phyloP scores from a whole-genome alignment of 768 basidiomycete species.

The Lactarius vividus region DNA sequence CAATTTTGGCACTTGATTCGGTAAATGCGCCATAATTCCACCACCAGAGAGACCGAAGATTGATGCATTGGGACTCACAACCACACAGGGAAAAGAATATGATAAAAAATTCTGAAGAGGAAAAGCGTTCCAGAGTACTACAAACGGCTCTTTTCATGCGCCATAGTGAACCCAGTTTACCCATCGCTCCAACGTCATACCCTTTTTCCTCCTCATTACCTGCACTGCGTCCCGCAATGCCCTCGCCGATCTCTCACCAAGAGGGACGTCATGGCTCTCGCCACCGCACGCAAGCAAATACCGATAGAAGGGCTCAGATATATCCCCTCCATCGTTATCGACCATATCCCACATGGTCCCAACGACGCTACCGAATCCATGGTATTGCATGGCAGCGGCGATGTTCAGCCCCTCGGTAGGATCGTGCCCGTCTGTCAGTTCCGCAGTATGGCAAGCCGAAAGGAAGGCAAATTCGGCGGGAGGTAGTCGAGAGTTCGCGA shows the following conservation, averaged over 20 bases:
- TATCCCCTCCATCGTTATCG: constrained; percentile 14
- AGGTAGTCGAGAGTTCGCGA: constrained; percentile 5
- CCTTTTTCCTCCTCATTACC: constrained; percentile 10
- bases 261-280: background rate
- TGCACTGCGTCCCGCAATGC: constrained; percentile 3
- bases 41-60: too few relatives aligned
- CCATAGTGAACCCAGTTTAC: constrained; percentile 21
- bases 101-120: too few relatives aligned
- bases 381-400: constrained; percentile 22
- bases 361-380: constrained; percentile 26
- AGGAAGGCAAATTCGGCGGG: constrained; percentile 17
- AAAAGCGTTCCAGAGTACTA: too few relatives aligned
- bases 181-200: constrained; percentile 13
- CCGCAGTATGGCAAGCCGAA: constrained; percentile 8
- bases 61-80: too few relatives aligned
- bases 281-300: background rate
- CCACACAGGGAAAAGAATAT: too few relatives aligned
- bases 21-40: too few relatives aligned
- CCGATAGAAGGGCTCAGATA: constrained; percentile 14
- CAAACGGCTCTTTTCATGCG: background rate
- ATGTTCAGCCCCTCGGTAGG: constrained; percentile 18
- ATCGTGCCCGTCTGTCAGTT: background rate
- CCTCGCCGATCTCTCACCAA: background rate
- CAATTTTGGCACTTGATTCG: too few relatives aligned
- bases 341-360: constrained; percentile 25